These are phyloP conservation scores for Exophiala phaeomuriformis DNA, from an alignment of 2,329 filamentous ascomycete genomes.

Conservation along the genomic window DNA sequence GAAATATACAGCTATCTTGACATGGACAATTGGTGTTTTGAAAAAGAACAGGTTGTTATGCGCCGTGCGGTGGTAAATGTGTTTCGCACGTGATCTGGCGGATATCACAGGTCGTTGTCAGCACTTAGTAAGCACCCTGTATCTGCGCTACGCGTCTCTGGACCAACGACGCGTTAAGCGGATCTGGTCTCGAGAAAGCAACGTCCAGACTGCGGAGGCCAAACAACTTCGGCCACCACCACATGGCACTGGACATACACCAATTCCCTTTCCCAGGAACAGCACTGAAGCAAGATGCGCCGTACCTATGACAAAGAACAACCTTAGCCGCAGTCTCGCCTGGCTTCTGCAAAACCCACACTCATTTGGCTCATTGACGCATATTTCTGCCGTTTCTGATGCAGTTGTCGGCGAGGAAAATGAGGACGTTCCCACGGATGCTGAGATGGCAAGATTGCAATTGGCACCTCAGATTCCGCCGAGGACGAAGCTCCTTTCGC, in stretches of 20 bases:
- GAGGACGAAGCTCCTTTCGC: conserved; percentile 35
- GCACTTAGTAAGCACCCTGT: not conserved
- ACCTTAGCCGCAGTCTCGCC: conserved; percentile 39
- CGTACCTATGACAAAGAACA: conserved; percentile 44
- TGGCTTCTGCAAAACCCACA: conserved; percentile 40
- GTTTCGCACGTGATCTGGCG: too few relatives aligned
- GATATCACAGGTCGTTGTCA: too few relatives aligned
- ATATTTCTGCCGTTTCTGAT: conserved; percentile 16
- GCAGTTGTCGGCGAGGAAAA: conserved; percentile 8
- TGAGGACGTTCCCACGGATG: conserved; percentile 9
- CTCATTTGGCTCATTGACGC: conserved; percentile 26
- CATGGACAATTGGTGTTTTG: too few relatives aligned
- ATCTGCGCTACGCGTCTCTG: not conserved
- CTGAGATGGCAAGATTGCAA: conserved; percentile 41
- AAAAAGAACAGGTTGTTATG: too few relatives aligned
- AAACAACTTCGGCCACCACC: conserved; percentile 1
- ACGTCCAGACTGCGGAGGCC: not conserved
- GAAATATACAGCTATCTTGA: too few relatives aligned
- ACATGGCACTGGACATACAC: not conserved
- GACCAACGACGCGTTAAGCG: not conserved
- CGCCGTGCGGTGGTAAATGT: too few relatives aligned
- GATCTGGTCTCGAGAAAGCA: not conserved
- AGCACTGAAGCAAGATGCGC: conserved; percentile 11
- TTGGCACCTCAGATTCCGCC: conserved; percentile 36
- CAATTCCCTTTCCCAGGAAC: not conserved